phyloP scores from a whole-genome alignment of 805 yeast species.

The Yarrowia sp. region DNA sequence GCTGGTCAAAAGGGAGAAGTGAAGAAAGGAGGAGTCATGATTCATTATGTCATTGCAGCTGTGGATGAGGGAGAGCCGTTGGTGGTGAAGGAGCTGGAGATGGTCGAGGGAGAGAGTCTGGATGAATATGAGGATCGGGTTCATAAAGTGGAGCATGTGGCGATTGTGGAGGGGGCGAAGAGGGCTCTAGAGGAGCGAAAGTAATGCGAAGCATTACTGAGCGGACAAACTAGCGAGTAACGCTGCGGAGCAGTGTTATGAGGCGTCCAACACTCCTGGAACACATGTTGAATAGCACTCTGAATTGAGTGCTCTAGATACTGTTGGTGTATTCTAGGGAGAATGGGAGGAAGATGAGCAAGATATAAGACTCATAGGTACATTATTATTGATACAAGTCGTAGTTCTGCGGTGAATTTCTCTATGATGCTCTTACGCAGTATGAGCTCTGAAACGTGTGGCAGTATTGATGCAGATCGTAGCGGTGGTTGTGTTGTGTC shows the following conservation, averaged over 20 bases:
- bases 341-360: no score
- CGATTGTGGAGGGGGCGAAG: constrained; percentile 88
- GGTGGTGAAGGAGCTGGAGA: constrained; percentile 71
- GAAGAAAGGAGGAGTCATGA: constrained; percentile 86
- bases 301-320: no score
- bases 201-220: constrained; percentile 29
- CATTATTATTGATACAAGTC: no score
- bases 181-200: constrained; percentile 50
- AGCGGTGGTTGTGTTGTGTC: no score
- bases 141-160: constrained; percentile 79
- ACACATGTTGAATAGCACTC: no score
- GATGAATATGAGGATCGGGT: constrained; percentile 81
- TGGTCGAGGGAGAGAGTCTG: constrained; percentile 68
- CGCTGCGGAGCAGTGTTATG: neutral
- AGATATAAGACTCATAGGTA: no score
- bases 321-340: no score
- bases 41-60: constrained; percentile 92
- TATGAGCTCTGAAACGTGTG: no score
- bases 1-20: constrained; percentile 86
- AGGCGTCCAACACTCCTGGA: no score
- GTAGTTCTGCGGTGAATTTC: no score
- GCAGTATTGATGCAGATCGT: no score
- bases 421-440: no score
- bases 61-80: constrained; percentile 94
- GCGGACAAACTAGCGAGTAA: neutral